These are phyloP conservation scores for Exophiala mesophila DNA, from an alignment of 2,329 filamentous ascomycete species.

Conservation along the genomic window DNA sequence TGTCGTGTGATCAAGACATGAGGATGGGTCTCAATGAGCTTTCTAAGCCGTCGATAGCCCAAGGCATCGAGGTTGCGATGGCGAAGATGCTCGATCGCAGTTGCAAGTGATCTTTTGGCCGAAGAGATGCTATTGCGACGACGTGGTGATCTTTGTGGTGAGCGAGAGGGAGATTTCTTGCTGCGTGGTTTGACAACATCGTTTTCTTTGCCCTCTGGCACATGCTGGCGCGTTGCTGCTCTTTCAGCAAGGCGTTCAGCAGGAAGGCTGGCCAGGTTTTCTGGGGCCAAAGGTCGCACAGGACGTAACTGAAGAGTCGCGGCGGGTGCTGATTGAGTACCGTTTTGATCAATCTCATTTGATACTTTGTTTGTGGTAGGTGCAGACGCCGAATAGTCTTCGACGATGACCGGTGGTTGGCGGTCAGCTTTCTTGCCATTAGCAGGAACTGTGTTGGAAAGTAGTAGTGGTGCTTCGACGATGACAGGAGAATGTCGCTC, in stretches of 20 bases:
- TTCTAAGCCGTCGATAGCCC: constrained; percentile 22
- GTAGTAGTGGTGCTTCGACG: constrained; percentile 4
- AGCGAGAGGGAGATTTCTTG: constrained; percentile 7
- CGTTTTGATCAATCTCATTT: not conserved
- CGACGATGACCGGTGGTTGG: constrained; percentile 4
- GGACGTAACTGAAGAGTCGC: constrained; percentile 6
- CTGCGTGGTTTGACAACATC: constrained; percentile 12
- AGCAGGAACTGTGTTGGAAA: not conserved
- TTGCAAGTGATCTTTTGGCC: constrained; percentile 16
- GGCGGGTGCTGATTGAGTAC: not conserved
- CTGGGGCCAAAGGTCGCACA: constrained; percentile 6
- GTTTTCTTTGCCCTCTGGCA: constrained; percentile 23
- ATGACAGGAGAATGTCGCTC: constrained; percentile 6
- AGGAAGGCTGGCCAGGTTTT: constrained; percentile 1
- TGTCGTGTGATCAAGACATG: constrained; percentile 20
- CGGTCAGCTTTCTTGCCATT: constrained; percentile 7
- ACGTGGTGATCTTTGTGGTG: constrained; percentile 12
- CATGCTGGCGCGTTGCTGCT: constrained; percentile 3
- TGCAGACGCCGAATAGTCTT: constrained; percentile 10
- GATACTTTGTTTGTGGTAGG: constrained; percentile 3
- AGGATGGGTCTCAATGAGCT: constrained; percentile 19
- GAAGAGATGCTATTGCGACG: constrained; percentile 16
- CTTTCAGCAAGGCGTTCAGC: constrained; percentile 6
- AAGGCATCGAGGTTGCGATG: constrained; percentile 19
- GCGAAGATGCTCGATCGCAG: constrained; percentile 19